Evolutionary conservation across 2,329 filamentous ascomycete species (phyloP), one percentile per base, ranked within the genome.

Genomic region (Neonectria punicea): DNA sequence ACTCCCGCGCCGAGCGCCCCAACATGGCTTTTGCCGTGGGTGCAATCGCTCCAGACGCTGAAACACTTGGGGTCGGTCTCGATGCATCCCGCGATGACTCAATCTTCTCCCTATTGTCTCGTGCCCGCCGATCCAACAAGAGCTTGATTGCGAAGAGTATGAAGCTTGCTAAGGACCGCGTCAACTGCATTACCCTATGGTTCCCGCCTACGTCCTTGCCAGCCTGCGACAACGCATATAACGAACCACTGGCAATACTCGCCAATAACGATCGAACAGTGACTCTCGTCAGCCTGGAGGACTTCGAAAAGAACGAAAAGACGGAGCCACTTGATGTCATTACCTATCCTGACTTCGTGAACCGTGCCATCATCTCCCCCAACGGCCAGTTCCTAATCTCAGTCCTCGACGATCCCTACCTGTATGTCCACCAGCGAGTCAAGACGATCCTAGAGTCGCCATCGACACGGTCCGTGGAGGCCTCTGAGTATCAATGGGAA

Each of bases 251-350:
- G n/a, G 92, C 90, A 56, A 86, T 93, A 50, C 82, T 98, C 73
- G 89, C 92, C 50, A 98, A 98, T 81, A 99, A 99, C 77, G 96
- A 98, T 81, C 91, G 90, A 76, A 93, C 92, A 1, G 92, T 98
- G 61, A 91, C 91, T 30, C 82, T 98, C n/a, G 93, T 97, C 75
- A 92, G 90, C 53, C 83, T 98, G 20, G 84, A 87, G 30, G 87
- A 90, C 57, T 87, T 89, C 56, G 79, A 81, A 4, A 73, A 73
- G 36, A 76, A 77, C 49, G 78, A 81, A 16, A 78, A 78, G 53
- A 78, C 79, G 14, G 84, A 92, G 65, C 84, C 91, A 39, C 80
- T 97, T 22, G 89, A 92, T 59, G 86, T 90, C 47, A 82, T 98
- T 58, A 85, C 87, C 4, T 91, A 97, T 69, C 91, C 92, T 5